These are phyloP conservation scores for Aspergillus glaucus DNA, from an alignment of 2,329 filamentous ascomycete species.

Conservation along the genomic window DNA sequence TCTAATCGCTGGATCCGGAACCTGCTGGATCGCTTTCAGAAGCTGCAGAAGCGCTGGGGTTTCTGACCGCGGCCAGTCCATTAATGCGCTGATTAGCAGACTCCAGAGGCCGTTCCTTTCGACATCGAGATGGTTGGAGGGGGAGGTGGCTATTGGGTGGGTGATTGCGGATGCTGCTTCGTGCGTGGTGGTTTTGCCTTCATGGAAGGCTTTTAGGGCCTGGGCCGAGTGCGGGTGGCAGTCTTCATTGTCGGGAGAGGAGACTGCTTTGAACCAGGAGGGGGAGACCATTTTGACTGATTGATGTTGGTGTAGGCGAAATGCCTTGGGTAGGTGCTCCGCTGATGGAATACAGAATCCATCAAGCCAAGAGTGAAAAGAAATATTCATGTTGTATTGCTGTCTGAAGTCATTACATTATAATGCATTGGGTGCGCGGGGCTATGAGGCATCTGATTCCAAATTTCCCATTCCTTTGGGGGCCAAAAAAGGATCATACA, in stretches of 20 bases:
- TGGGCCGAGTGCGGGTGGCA: neutral
- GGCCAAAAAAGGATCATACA: no score
- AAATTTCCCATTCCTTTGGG: no score
- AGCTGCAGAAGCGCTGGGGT: neutral
- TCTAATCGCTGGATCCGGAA: neutral
- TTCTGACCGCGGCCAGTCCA: neutral
- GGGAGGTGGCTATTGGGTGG: neutral
- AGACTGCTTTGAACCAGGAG: neutral
- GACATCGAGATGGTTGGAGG: neutral
- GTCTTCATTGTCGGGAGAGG: neutral
- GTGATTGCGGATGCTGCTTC: neutral
- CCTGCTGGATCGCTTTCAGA: neutral
- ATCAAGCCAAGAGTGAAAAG: no score
- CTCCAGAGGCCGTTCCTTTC: neutral
- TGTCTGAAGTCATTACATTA: no score
- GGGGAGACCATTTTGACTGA: neutral
- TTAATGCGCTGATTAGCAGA: neutral
- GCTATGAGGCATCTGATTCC: no score
- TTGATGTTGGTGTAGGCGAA: neutral
- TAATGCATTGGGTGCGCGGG: no score
- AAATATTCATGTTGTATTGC: no score
- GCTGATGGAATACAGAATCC: neutral
- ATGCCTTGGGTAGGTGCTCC: neutral
- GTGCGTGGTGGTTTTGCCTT: neutral
- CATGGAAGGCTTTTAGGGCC: neutral